Evolutionary conservation across 805 yeast species (phyloP), one percentile per base, ranked within the genome.

Genomic region (Wickerhamomyces mucosus): DNA sequence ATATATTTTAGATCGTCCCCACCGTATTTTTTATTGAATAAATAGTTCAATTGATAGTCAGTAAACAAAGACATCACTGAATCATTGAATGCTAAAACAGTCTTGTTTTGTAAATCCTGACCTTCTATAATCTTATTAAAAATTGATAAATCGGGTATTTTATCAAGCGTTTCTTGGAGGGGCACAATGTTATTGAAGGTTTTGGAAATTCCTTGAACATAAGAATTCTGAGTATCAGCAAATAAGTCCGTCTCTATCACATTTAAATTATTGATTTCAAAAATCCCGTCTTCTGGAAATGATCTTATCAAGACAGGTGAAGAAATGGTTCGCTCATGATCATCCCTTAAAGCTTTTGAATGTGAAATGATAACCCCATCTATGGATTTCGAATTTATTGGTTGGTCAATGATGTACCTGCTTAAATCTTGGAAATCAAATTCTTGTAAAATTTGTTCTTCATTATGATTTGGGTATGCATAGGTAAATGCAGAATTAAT

Each of bases 401-500:
- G 40, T 7, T 32, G 13, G 10, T 33, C 17, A 15, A 44, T 32
- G 26, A 44, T 46, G 29, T 42, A 42, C 7, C 32, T 26, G 15
- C 28, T 30, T 13, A 44, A 28, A 8, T 37, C 39, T 15, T 29
- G 23, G 3, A 36, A 21, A n/a, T 30, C 27, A 20, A 43, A 36
- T 15, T 25, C 18, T 6, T 31, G 12, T 18, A 27, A 25, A 32
- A 16, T 15, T 15, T 25, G 13, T 7, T 36, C 29, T 5, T 31
- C 15, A 17, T 24, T 12, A 7, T 14, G 6, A 19, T 6, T 21
- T 7, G 24, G 12, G 23, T 40, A 36, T 11, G 33, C 25, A 14
- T 49, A 47, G 5, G 59, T 61, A 51, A 80, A 82, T 1, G 95
- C 95, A 41, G 78, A 75, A 49, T 84, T 84, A 10, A 78, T 67